Percentiles rank a stretch among this genome's conserved stretches.
Evolutionary conservation across 441 rosid genomes (phyloP).

Genomic region (California macrophylla): DNA sequence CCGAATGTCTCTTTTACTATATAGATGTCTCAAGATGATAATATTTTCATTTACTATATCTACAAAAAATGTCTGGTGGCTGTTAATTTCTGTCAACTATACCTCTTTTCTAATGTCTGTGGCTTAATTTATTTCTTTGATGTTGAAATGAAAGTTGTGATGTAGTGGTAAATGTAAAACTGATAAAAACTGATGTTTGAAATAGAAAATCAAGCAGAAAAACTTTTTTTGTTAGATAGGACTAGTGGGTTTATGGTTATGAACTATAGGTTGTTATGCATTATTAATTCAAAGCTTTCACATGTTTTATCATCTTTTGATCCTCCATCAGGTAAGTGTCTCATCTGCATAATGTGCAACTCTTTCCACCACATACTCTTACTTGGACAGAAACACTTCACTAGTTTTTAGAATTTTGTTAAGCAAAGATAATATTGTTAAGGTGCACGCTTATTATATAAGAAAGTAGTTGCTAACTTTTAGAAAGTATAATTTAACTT

Average conservation of each 20-base stretch:
- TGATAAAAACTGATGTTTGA: neutral
- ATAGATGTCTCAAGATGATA: neutral
- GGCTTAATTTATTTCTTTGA: neutral
- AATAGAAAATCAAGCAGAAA: neutral
- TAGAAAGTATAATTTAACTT: neutral
- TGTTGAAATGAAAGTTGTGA: neutral
- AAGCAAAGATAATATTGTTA: neutral
- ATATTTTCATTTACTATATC: neutral
- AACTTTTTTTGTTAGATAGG: neutral
- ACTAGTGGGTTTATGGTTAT: neutral
- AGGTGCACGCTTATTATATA: slow-evolving; percentile 2
- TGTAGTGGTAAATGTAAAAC: neutral
- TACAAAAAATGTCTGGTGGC: neutral
- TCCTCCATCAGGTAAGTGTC: neutral
- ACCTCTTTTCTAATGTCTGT: neutral
- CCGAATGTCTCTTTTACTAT: neutral
- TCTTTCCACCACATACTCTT: neutral
- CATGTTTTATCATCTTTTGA: neutral
- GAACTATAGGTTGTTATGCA: neutral
- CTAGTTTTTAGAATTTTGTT: neutral
- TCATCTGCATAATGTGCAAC: slow-evolving; percentile 3
- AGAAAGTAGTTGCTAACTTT: neutral
- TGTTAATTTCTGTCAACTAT: neutral
- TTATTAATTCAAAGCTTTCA: neutral
- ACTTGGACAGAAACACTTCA: slow-evolving; percentile 2